Evolutionary conservation across 2,329 filamentous ascomycete species (phyloP).

Genomic region (Botrytis fabae): DNA sequence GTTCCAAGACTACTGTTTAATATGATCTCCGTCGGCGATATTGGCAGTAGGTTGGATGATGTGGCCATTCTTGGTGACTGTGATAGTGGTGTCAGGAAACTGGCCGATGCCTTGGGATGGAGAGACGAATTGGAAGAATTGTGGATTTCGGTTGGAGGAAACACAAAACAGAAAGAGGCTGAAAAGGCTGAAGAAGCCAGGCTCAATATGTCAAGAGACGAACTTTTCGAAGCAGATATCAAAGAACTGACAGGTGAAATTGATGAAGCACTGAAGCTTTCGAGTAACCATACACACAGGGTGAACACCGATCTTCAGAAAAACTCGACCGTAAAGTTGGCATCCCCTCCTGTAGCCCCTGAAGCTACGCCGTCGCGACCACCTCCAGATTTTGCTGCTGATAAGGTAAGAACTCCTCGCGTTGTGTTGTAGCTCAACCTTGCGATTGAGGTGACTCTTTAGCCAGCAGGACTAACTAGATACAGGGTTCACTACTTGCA

Average conservation of each 20-base stretch:
- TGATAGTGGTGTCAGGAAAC: constrained; percentile 73
- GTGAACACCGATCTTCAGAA: constrained; percentile 34
- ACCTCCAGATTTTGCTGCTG: background rate
- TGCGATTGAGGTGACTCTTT: background rate
- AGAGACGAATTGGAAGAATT: constrained; percentile 73
- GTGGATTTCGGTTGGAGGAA: constrained; percentile 69
- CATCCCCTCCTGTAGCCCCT: background rate
- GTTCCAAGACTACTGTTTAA: constrained; percentile 86
- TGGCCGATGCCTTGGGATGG: constrained; percentile 85
- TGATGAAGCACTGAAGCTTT: constrained; percentile 40
- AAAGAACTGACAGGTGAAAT: constrained; percentile 42
- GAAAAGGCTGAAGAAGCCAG: constrained; percentile 25
- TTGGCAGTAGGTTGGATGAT: constrained; percentile 79
- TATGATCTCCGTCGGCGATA: constrained; percentile 73
- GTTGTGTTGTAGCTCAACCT: background rate
- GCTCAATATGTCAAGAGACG: constrained; percentile 47
- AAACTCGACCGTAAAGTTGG: constrained; percentile 1
- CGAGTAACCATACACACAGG: constrained; percentile 37
- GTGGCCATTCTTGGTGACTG: constrained; percentile 81
- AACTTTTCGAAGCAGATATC: constrained; percentile 45
- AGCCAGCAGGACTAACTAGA: background rate
- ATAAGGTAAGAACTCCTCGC: background rate
- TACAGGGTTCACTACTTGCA: background rate
- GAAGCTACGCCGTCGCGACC: background rate
- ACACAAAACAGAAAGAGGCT: constrained; percentile 49